A percentile compares a stretch with the other conserved stretches of the same genome.
phyloP scores from a whole-genome alignment of 805 yeast genomes.

The Yamadazyma akitaensis region DNA sequence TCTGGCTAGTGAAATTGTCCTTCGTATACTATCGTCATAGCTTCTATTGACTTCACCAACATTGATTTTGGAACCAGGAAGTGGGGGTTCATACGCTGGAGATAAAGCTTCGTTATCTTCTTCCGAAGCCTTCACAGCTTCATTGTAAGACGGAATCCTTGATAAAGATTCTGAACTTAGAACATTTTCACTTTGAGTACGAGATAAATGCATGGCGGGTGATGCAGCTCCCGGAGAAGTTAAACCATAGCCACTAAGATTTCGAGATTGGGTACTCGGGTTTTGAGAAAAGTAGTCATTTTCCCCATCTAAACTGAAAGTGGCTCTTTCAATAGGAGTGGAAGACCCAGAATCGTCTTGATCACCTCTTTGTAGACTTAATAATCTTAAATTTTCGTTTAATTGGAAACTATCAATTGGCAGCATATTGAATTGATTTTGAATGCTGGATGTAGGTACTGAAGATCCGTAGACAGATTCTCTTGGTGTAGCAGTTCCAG shows the following conservation, averaged over 20 bases:
- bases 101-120: constrained; percentile 37
- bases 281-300: constrained; percentile 32
- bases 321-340: constrained; percentile 27
- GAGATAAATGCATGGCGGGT: constrained; percentile 58
- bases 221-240: constrained; percentile 42
- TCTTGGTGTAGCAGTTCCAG: constrained; percentile 42
- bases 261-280: constrained; percentile 2
- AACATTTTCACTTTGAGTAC: constrained; percentile 48
- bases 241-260: constrained; percentile 4
- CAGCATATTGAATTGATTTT: constrained; percentile 25
- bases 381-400: constrained; percentile 49
- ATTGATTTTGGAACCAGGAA: constrained; percentile 38
- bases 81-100: constrained; percentile 65
- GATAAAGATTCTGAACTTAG: constrained; percentile 37
- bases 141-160: constrained; percentile 79
- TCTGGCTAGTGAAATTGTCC: constrained; percentile 17
- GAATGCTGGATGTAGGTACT: constrained; percentile 2
- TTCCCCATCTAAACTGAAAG: constrained; percentile 34
- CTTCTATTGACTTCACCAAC: constrained; percentile 27
- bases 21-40: constrained; percentile 22
- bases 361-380: constrained; percentile 48
- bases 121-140: constrained; percentile 62
- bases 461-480: neutral
- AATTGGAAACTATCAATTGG: constrained; percentile 40
- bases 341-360: constrained; percentile 23